These are phyloP conservation scores for Backusella tuberculispora DNA, from an alignment of 192 early-diverging fungal genomes.

Conservation along the genomic window DNA sequence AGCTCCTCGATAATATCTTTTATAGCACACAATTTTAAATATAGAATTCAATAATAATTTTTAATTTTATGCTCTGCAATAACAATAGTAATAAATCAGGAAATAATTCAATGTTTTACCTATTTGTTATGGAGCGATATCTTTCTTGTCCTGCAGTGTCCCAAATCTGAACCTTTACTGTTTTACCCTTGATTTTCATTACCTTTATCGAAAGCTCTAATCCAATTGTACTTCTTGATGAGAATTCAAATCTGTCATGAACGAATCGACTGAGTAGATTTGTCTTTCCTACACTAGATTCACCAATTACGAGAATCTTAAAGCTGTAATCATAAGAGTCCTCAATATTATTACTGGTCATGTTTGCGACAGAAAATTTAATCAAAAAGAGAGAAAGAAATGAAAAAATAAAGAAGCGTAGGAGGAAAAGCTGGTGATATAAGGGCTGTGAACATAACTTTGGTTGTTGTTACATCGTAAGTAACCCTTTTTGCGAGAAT, in stretches of 20 bases:
- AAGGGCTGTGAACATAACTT: not conserved
- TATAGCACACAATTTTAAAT: not conserved
- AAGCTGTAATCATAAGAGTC: slow-evolving; percentile 51
- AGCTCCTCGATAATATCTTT: slow-evolving; percentile 81
- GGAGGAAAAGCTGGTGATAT: not conserved
- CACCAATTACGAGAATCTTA: slow-evolving; percentile 66
- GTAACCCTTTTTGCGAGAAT: slow-evolving; percentile 15
- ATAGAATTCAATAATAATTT: not conserved
- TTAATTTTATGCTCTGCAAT: slow-evolving; percentile 8
- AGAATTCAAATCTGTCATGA: slow-evolving; percentile 50
- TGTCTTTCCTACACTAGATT: slow-evolving; percentile 53
- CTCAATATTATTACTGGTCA: slow-evolving; percentile 12
- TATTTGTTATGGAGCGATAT: slow-evolving; percentile 72
- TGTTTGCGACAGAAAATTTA: not conserved
- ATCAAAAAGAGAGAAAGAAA: not conserved
- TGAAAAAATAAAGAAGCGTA: not conserved
- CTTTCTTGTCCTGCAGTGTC: slow-evolving; percentile 90
- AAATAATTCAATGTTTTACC: not conserved
- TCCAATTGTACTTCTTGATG: slow-evolving; percentile 49
- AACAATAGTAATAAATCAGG: not conserved
- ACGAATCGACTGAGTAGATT: slow-evolving; percentile 47
- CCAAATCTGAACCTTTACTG: slow-evolving; percentile 79
- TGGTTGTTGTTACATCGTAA: slow-evolving; percentile 1
- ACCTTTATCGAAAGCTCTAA: slow-evolving; percentile 43
- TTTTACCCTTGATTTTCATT: slow-evolving; percentile 48